Evolutionary conservation across 495 filamentous ascomycete genomes (phyloP).

Genomic region (Ramalina intermedia): DNA sequence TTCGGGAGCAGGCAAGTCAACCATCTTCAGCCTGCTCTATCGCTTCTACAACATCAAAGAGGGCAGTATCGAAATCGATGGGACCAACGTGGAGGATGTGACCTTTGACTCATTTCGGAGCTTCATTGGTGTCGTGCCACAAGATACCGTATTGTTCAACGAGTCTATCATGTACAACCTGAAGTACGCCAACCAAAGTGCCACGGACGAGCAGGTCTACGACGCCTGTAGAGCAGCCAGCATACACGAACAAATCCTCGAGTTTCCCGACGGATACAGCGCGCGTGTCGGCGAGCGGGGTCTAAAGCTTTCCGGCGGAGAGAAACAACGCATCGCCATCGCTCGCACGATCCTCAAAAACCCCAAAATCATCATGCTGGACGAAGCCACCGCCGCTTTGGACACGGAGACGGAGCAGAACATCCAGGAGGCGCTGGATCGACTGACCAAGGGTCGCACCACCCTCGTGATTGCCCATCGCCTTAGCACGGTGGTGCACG

Average conservation of each 20-base stretch:
- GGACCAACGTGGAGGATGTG: constrained; percentile 65
- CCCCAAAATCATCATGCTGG: constrained; percentile 86
- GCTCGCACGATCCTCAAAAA: constrained; percentile 93
- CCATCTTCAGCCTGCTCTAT: constrained; percentile 90
- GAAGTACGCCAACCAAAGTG: constrained; percentile 78
- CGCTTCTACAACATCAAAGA: constrained; percentile 76
- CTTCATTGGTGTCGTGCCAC: constrained; percentile 89
- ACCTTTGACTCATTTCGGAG: constrained; percentile 86
- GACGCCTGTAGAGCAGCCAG: constrained; percentile 83
- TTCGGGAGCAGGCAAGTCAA: constrained; percentile 93
- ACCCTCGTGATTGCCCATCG: constrained; percentile 78
- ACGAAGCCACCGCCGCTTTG: constrained; percentile 90
- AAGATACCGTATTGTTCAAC: constrained; percentile 94
- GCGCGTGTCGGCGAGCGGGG: constrained; percentile 94
- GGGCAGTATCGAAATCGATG: constrained; percentile 72
- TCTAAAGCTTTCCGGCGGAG: constrained; percentile 79
- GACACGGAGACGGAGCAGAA: constrained; percentile 94
- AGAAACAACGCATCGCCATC: constrained; percentile 95
- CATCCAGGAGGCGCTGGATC: constrained; percentile 74
- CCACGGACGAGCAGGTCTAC: constrained; percentile 74
- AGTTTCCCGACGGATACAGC: constrained; percentile 81
- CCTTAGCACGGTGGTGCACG: constrained; percentile 83
- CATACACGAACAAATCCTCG: constrained; percentile 90
- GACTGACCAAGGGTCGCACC: constrained; percentile 69
- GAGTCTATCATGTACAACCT: constrained; percentile 95